Evolutionary conservation across 768 basidiomycete species (phyloP), one percentile per base, ranked within the genome.

Genomic region (Boletus sp.): DNA sequence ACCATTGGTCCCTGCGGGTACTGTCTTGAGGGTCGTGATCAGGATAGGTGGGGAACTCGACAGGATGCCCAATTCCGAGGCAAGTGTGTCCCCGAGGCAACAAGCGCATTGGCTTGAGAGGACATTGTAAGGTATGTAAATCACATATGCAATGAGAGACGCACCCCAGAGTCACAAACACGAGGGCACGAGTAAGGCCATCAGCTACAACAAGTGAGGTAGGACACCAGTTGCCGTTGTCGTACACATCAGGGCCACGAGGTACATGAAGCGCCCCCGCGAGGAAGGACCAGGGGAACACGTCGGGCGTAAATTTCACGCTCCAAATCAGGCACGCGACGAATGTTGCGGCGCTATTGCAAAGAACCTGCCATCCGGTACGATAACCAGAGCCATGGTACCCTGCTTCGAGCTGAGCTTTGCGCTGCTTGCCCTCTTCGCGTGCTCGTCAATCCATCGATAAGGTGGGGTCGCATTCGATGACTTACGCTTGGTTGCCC

Each of bases 1-100:
- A 4, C 95, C 95, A 63, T 98, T 97, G 10, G 95, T 97, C 3
- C 95, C 95, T 2, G 87, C 85, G 2, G 93, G 93, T 0, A 93
- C 90, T 1, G 72, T 60, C 59, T 78, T 79, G 50, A 87, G 70
- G 5, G 89, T 93, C 5, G 93, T 95, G 61, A 97, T 81, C 33
- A 96, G 81, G 44, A 84, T 66, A 33, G 95, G 90, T 4, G 77
- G 78, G 14, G 80, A 75, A 35, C 66, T 68, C 25, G 93, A 88
- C 40, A 97, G 77, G 58, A 97, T 93, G 33, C 95, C 95, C 23
- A 97, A 79, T 71, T 97, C 95, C 9, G 92, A 95, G 1, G 93
- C 93, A 2, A 98, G 82, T 0, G 94, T 97, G 63, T 97, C 94
- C 6, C 91, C 94, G 9, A 94, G 77, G 66, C 89, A 93, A 70